Evolutionary conservation across 805 yeast species (phyloP).

Genomic region (Vanderwaltozyma verrucispora): DNA sequence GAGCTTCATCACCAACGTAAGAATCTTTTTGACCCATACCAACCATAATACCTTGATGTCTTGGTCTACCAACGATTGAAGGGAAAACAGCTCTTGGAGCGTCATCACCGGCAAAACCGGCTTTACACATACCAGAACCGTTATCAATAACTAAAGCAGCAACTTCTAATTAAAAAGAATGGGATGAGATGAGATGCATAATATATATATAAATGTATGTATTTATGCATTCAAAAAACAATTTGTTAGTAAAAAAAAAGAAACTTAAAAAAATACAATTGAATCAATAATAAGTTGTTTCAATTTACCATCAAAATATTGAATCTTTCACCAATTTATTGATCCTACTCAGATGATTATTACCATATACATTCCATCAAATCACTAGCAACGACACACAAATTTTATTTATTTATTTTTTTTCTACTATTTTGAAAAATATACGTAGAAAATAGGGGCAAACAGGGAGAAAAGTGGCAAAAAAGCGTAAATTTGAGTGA

Average conservation of each 20-base stretch:
- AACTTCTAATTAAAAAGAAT: conserved; percentile 21
- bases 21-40: conserved; percentile 99
- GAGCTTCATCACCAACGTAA: conserved; percentile 99
- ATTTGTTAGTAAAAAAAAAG: conserved; percentile 1
- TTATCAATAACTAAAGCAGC: conserved; percentile 79
- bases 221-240: not conserved
- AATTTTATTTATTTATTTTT: no score
- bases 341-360: no score
- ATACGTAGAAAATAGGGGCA: no score
- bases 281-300: no score
- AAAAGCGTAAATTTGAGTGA: no score
- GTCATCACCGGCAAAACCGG: conserved; percentile 99
- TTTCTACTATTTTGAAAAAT: no score
- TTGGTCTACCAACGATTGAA: conserved; percentile 99
- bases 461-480: no score
- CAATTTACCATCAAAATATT: no score
- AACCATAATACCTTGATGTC: conserved; percentile 99
- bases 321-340: no score
- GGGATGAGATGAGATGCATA: not conserved
- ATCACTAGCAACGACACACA: no score
- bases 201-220: no score
- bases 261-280: not conserved
- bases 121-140: conserved; percentile 99
- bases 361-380: no score
- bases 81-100: conserved; percentile 99